Percentiles rank a stretch among this genome's conserved stretches.
Evolutionary conservation across 2,329 filamentous ascomycete genomes (phyloP).

Genomic region (Fusarium sp.): DNA sequence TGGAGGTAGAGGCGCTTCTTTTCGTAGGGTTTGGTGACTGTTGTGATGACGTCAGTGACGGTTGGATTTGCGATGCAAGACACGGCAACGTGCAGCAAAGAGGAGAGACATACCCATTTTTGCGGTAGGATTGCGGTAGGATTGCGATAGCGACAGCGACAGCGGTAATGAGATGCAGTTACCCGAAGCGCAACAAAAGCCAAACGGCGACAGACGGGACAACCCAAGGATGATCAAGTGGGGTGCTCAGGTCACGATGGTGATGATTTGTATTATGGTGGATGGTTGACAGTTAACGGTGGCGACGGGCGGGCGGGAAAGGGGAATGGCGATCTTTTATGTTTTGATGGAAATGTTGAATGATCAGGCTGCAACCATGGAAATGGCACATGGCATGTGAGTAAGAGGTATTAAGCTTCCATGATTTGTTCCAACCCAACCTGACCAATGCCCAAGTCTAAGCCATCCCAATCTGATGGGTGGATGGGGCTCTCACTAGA

Average conservation of each 20-base stretch:
- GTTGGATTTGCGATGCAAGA: slow-evolving; percentile 22
- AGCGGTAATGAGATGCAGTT: slow-evolving; percentile 23
- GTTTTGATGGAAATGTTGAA: slow-evolving; percentile 12
- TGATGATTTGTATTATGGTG: slow-evolving; percentile 15
- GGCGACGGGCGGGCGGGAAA: slow-evolving; percentile 5
- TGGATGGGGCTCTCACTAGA: slow-evolving; percentile 10
- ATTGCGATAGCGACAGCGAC: background rate
- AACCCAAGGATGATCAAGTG: slow-evolving; percentile 28
- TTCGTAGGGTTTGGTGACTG: slow-evolving; percentile 51
- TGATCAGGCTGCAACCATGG: slow-evolving; percentile 23
- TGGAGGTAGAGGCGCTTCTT: slow-evolving; percentile 63
- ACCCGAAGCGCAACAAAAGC: slow-evolving; percentile 23
- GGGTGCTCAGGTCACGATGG: slow-evolving; percentile 32
- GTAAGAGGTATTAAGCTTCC: slow-evolving; percentile 30
- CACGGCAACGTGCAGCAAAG: slow-evolving; percentile 21
- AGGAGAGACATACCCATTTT: slow-evolving; percentile 46
- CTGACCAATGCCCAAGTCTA: slow-evolving; percentile 34
- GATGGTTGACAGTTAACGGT: slow-evolving; percentile 27
- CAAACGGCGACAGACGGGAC: slow-evolving; percentile 18
- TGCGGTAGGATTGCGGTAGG: background rate
- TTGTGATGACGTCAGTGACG: slow-evolving; percentile 46
- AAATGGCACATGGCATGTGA: background rate
- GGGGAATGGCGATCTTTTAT: slow-evolving; percentile 46
- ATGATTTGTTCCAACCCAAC: slow-evolving; percentile 34
- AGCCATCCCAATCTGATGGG: slow-evolving; percentile 17